Percentiles rank a stretch among this genome's conserved stretches.
Conservation (phyloP, 2,329 filamentous ascomycete species). For the Fusarium incarnatum region DNA sequence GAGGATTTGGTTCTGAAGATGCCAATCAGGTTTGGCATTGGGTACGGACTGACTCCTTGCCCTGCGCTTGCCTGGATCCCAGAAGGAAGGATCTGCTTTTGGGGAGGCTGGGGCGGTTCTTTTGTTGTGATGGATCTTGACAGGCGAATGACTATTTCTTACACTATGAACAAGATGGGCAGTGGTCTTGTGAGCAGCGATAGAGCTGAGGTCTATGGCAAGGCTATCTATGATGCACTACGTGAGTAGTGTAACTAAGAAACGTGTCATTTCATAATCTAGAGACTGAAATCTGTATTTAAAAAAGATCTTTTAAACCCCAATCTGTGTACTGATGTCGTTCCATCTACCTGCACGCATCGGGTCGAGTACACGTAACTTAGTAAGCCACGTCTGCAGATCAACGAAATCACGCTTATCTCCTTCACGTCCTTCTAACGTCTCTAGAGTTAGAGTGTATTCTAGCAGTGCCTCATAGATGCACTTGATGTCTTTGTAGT, state of each 20-base stretch:
- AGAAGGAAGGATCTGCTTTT: not conserved
- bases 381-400: not conserved
- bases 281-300: rapidly evolving
- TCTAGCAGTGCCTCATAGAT: not conserved
- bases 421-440: rapidly evolving
- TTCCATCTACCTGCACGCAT: not conserved
- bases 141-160: conserved; percentile 5
- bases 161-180: conserved; percentile 13
- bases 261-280: rapidly evolving
- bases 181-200: conserved; percentile 10
- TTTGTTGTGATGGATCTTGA: conserved; percentile 5
- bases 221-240: not conserved
- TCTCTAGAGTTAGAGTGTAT: not conserved
- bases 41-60: not conserved
- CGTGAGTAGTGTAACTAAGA: not conserved
- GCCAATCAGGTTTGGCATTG: not conserved
- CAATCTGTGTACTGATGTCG: rapidly evolving
- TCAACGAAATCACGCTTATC: not conserved
- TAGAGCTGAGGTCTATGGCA: conserved; percentile 2
- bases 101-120: conserved; percentile 4
- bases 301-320: rapidly evolving
- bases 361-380: not conserved
- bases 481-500: not conserved
- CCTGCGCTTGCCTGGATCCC: not conserved
- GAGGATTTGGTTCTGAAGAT: not conserved